Evolutionary conservation across 352 stramenopile species (phyloP), one percentile per base, ranked within the genome.

Genomic region (Aphanomyces cochlioides): DNA sequence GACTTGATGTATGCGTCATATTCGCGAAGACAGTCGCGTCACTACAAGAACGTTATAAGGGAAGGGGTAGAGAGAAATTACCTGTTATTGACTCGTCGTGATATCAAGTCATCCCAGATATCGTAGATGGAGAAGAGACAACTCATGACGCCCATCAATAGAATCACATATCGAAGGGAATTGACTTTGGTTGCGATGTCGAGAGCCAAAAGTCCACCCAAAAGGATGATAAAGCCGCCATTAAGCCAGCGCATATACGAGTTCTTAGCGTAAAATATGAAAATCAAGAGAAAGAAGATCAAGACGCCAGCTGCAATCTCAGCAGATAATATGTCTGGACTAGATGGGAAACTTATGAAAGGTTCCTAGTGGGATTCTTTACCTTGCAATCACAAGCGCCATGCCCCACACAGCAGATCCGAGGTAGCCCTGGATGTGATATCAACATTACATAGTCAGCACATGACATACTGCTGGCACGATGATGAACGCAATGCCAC

Each of bases 71-170:
- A 0, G 2, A 28, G 38, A 48, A 38, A 36, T 4, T 54, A 83
- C 77, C 78, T 95, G 56, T 93, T 86, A 71, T 95, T 93, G 17
- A 95, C 80, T 43, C 89, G 84, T 21, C 89, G 86, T 45, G 85
- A 91, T 77, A 96, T 95, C 73, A 96, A 84, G 70, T 96, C 89
- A 75, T 96, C 89, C 80, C 85, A 95, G 58, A 95, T 95, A 74
- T 96, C 89, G 73, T 96, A 96, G 68, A 96, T 87, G 34, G 87
- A 93, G 74, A 95, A 96, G 66, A 94, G 82, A 65, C 89, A 93
- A 80, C 86, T 95, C 89, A 96, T 96, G 79, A 94, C 87, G 47
- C 89, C 89, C 17, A 96, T 67, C 61, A 96, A 93, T 61, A 96
- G 85, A 65, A 87, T 90, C 72, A 94, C 77, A 76, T 93, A 96